These are phyloP conservation scores for Cicer judaicum DNA, from an alignment of 306 rosid species.

Conservation along the genomic window DNA sequence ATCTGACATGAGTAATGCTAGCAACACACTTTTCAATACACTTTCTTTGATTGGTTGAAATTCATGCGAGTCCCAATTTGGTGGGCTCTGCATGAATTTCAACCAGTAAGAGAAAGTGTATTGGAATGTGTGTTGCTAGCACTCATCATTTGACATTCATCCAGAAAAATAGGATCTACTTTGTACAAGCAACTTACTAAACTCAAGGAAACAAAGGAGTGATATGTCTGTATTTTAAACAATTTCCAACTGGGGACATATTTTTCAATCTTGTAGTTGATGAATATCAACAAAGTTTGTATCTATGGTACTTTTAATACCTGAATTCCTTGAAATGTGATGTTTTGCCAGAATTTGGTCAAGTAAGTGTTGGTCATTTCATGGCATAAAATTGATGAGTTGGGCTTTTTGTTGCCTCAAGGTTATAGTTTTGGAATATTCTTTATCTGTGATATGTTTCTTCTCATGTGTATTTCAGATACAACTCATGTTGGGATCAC, in stretches of 20 bases:
- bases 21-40: too few species aligned
- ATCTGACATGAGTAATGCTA: not conserved
- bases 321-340: conserved; percentile 9
- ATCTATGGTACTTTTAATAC: conserved; percentile 2
- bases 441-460: conserved; percentile 22
- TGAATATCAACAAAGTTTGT: conserved; percentile 8
- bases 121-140: too few species aligned
- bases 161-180: conserved; percentile 6
- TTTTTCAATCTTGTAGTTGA: conserved; percentile 1
- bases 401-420: conserved; percentile 23
- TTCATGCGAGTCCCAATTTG: too few species aligned
- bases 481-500: conserved; percentile 77
- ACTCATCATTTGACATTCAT: not conserved
- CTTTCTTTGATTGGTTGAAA: too few species aligned
- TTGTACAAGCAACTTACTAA: conserved; percentile 34
- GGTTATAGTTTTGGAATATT: conserved; percentile 30
- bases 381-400: conserved; percentile 11
- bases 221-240: conserved; percentile 16
- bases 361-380: conserved; percentile 4
- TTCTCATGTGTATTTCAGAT: conserved; percentile 60
- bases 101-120: too few species aligned
- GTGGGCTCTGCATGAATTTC: too few species aligned
- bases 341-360: conserved; percentile 17
- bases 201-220: conserved; percentile 15
- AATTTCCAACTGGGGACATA: conserved; percentile 15